Percentiles rank a stretch among this genome's conserved stretches.
These are phyloP conservation scores for Chlorociboria aeruginascens DNA, from an alignment of 495 filamentous ascomycete species.

Conservation along the genomic window DNA sequence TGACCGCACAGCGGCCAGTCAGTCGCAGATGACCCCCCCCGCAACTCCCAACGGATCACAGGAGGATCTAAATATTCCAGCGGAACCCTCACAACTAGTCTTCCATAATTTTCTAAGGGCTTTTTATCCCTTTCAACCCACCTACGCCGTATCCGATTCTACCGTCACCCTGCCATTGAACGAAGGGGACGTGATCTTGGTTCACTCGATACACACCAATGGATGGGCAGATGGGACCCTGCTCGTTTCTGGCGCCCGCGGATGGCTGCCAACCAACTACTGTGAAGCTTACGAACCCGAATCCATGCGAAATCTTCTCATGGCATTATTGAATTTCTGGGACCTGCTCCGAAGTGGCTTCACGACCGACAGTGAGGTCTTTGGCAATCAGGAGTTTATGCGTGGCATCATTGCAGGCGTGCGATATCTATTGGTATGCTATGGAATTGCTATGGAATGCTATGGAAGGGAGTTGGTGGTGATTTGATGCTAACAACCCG, in stretches of 20 bases:
- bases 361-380: constrained; percentile 52
- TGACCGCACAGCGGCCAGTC: constrained; percentile 22
- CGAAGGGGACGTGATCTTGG: constrained; percentile 81
- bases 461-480: background rate
- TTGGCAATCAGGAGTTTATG: constrained; percentile 82
- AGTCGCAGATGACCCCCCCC: constrained; percentile 49
- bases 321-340: constrained; percentile 84
- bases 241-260: constrained; percentile 72
- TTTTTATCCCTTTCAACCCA: constrained; percentile 88
- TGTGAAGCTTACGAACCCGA: constrained; percentile 88
- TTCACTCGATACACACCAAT: constrained; percentile 96
- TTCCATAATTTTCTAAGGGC: constrained; percentile 95
- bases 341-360: constrained; percentile 66
- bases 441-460: constrained; percentile 41
- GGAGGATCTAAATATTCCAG: constrained; percentile 38
- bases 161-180: constrained; percentile 83
- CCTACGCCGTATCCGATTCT: constrained; percentile 49
- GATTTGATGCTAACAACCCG: constrained; percentile 12
- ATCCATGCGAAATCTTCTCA: constrained; percentile 72
- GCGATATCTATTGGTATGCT: constrained; percentile 65
- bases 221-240: constrained; percentile 99
- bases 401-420: constrained; percentile 89
- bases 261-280: constrained; percentile 98
- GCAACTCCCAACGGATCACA: constrained; percentile 55
- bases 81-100: constrained; percentile 40